phyloP scores from a whole-genome alignment of 1,284 basidiomycete species.

The Trametes polyzona region DNA sequence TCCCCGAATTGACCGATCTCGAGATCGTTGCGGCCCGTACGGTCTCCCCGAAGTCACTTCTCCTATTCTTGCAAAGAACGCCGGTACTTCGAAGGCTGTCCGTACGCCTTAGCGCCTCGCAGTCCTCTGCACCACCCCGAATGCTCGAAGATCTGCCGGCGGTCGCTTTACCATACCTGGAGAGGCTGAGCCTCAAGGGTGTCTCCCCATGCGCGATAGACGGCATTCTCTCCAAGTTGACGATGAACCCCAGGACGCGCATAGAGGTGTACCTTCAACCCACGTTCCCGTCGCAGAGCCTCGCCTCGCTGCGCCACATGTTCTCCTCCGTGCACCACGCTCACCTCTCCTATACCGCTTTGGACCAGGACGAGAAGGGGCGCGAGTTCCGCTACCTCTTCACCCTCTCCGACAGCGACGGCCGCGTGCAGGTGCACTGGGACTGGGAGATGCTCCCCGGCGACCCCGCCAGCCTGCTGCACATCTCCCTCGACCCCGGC shows the following conservation, averaged over 20 bases:
- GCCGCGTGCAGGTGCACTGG: constrained; percentile 16
- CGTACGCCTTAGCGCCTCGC: background rate
- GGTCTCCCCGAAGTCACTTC: constrained; percentile 5
- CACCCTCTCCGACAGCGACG: constrained; percentile 12
- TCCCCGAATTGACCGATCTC: constrained; percentile 1
- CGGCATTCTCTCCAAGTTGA: constrained; percentile 4
- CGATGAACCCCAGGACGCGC: background rate
- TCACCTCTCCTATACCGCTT: constrained; percentile 3
- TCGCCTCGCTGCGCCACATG: background rate
- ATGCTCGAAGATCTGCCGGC: background rate
- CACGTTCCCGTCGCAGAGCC: constrained; percentile 1
- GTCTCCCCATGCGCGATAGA: constrained; percentile 1
- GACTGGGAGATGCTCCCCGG: constrained; percentile 4
- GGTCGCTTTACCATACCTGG: constrained; percentile 8
- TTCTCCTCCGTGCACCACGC: constrained; percentile 4
- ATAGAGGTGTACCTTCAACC: constrained; percentile 1
- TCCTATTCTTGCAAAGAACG: constrained; percentile 9
- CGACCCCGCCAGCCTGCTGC: constrained; percentile 4
- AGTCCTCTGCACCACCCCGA: constrained; percentile 1
- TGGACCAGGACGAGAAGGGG: background rate
- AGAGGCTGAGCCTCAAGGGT: constrained; percentile 7
- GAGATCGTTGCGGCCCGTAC: constrained; percentile 3
- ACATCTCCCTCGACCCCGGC: constrained; percentile 12
- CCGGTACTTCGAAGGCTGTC: constrained; percentile 5
- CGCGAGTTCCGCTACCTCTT: constrained; percentile 2